Percentiles rank a stretch among this genome's conserved stretches.
Evolutionary conservation across 2,329 filamentous ascomycete species (phyloP).

Genomic region (Sporothrix humicola): DNA sequence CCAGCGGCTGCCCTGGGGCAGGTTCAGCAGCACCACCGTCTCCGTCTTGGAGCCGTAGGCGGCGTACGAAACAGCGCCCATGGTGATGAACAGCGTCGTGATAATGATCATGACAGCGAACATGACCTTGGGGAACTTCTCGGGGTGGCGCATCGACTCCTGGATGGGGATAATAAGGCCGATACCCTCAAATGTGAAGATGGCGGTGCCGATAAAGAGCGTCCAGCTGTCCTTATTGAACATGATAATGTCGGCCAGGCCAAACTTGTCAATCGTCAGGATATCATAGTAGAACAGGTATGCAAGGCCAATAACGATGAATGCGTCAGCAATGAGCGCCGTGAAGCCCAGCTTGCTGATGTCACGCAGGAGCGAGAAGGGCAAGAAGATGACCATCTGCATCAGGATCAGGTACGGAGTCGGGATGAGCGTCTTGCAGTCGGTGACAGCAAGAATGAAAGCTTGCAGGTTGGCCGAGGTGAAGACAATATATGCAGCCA

Average conservation of each 20-base stretch:
- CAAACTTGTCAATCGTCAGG: constrained; percentile 75
- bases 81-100: constrained; percentile 85
- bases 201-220: constrained; percentile 96
- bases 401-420: constrained; percentile 90
- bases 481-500: constrained; percentile 95
- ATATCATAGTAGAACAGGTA: constrained; percentile 98
- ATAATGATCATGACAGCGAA: constrained; percentile 94
- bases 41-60: constrained; percentile 95
- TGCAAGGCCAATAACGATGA: constrained; percentile 88
- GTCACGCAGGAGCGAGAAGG: constrained; percentile 90
- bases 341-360: constrained; percentile 98
- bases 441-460: constrained; percentile 87
- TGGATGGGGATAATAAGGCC: constrained; percentile 98
- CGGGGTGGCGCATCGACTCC: constrained; percentile 90
- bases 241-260: constrained; percentile 81
- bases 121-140: constrained; percentile 89
- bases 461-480: constrained; percentile 95
- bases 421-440: constrained; percentile 83
- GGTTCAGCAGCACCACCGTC: constrained; percentile 93
- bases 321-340: constrained; percentile 88
- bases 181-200: constrained; percentile 98
- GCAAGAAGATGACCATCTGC: constrained; percentile 94
- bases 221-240: constrained; percentile 96
- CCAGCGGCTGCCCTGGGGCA: constrained; percentile 92
- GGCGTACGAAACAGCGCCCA: constrained; percentile 92